Evolutionary conservation across 495 filamentous ascomycete genomes (phyloP).

Genomic region (Xylaria palmicola): DNA sequence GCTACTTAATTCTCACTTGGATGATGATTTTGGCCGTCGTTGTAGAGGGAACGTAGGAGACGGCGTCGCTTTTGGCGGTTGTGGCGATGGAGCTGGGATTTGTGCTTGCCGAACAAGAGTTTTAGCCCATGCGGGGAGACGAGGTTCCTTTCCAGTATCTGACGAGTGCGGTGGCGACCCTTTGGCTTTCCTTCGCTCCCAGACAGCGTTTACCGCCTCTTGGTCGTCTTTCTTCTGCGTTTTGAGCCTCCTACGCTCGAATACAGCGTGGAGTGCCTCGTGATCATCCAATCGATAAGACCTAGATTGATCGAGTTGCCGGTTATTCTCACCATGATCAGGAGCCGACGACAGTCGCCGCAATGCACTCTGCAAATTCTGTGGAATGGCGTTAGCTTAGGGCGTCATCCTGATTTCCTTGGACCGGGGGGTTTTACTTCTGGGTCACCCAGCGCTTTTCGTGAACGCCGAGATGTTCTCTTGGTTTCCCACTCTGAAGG

Average conservation of each 20-base stretch:
- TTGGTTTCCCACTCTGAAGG: constrained; percentile 11
- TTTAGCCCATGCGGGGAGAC: constrained; percentile 27
- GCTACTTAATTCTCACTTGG: neutral
- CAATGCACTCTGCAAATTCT: constrained; percentile 23
- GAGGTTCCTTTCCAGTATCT: constrained; percentile 17
- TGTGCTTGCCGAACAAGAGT: constrained; percentile 23
- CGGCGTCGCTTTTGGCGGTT: neutral
- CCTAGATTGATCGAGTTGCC: constrained; percentile 12
- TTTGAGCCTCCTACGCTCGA: constrained; percentile 24
- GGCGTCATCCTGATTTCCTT: neutral
- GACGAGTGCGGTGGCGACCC: constrained; percentile 8
- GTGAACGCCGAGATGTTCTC: neutral
- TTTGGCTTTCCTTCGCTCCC: constrained; percentile 22
- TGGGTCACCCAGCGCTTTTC: constrained; percentile 4
- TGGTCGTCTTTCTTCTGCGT: constrained; percentile 20
- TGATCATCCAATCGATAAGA: constrained; percentile 24
- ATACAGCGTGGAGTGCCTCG: constrained; percentile 24
- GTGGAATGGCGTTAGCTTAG: constrained; percentile 10
- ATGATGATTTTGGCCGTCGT: neutral
- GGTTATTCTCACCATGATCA: neutral
- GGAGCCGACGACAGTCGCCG: constrained; percentile 12
- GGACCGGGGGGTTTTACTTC: constrained; percentile 21
- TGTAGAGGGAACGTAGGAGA: neutral
- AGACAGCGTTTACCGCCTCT: constrained; percentile 16
- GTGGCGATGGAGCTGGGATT: constrained; percentile 6